Base-by-base conservation (phyloP, 2,329 filamentous ascomycete genomes). In the Apiospora pterosperma region DNA sequence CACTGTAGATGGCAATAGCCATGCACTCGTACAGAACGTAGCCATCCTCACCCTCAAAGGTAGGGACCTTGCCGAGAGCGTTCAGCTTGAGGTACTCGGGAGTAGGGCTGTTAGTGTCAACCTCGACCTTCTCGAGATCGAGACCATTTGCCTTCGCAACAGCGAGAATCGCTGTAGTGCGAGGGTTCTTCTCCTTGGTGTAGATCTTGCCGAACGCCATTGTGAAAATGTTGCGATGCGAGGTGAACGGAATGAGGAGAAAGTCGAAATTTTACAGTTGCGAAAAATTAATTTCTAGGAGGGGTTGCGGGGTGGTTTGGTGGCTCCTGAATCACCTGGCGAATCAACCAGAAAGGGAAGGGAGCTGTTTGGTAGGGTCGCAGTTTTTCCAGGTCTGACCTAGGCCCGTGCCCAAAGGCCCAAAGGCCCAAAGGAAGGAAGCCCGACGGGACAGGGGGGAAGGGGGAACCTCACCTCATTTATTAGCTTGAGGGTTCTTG, bases 131-230 rank as follows among this genome's bases (percentile, higher is more conserved):
- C 82, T 97, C 93, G 74, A 99, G 81, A 71, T 98, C 93, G 78
- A 99, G 88, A 79, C 91, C 90, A 84, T 98, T 98, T 84, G 93
- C 93, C 90, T 99, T 98, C 75, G 96, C 96, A 78, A 97, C 92
- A 75, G 92, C 94, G 80, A 90, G 88, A 82, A 97, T 92, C 79
- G 90, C 90, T 76, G 91, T 92, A 81, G 91, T 92, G 85, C 95
- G 94, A 82, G 92, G 85, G 88, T 97, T 97, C 71, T 68, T 69
- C 63, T 88, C 79, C 81, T 87, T 88, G 79, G 91, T 92, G 89
- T 96, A 98, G 78, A 99, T 89, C 87, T 97, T 99, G 85, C 96
- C 96, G 88, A 99, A 98, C 79, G 92, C 87, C 91, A 97, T 96
- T 81, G 87, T 77, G 75, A 71, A 70, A 64, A 65, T 68, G 55